phyloP scores from a whole-genome alignment of 495 filamentous ascomycete species.

The Astrocystis sublimbata region DNA sequence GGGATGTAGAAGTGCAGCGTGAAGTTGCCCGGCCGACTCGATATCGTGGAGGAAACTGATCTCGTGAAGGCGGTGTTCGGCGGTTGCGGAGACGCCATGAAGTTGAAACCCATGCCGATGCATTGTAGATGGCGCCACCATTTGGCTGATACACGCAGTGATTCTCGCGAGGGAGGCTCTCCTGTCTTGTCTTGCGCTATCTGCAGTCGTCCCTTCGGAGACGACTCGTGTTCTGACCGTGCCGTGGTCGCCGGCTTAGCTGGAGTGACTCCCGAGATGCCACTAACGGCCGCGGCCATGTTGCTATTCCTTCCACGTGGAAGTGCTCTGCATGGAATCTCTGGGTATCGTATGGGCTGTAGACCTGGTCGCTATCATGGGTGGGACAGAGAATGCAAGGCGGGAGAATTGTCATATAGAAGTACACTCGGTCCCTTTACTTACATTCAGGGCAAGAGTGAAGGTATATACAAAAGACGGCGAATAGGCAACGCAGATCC shows the following conservation, averaged over 20 bases:
- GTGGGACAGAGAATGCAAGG: neutral
- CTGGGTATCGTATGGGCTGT: neutral
- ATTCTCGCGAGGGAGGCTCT: constrained; percentile 57
- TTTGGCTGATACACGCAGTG: constrained; percentile 69
- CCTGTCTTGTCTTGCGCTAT: constrained; percentile 42
- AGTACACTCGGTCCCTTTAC: no score
- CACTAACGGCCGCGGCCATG: constrained; percentile 30
- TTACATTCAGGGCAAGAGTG: neutral
- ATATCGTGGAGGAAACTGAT: constrained; percentile 62
- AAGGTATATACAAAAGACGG: no score
- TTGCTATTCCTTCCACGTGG: neutral
- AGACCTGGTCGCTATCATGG: neutral
- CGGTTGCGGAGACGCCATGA: constrained; percentile 64
- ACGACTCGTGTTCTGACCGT: constrained; percentile 11
- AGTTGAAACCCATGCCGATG: constrained; percentile 77
- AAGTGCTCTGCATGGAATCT: neutral
- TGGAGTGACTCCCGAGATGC: constrained; percentile 35
- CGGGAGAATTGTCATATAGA: no score
- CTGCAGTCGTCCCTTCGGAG: constrained; percentile 28
- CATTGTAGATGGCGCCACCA: constrained; percentile 79
- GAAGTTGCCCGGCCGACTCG: constrained; percentile 54
- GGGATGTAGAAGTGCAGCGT: constrained; percentile 83
- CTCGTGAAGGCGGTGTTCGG: constrained; percentile 67
- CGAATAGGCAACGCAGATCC: no score
- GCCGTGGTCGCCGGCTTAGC: constrained; percentile 14